Evolutionary conservation across 1,139 yeast species (phyloP), one percentile per base, ranked within the genome.

Genomic region (Meyerozyma smithsonii): DNA sequence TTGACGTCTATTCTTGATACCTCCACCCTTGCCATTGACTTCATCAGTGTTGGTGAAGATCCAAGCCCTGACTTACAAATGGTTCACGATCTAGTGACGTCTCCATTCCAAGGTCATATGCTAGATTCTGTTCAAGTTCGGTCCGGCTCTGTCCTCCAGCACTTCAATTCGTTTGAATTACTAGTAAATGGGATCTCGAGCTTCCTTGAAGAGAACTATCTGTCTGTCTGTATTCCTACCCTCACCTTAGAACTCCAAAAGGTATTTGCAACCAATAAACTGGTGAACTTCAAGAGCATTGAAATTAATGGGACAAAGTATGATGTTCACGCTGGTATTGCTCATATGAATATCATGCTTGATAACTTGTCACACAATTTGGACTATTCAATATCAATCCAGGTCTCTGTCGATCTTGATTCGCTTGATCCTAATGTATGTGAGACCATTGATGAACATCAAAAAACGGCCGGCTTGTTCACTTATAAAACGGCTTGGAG

Each of bases 281-380:
- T 51, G 35, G 56, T 57, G 6, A 28, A 28, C 23, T 52, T 59
- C 26, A 45, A 45, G 23, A 48, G 50, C 30, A 45, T 64, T 11
- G 69, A 62, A 36, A 51, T 52, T 12, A 54, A 57, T 41, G 66
- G 64, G 0, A 46, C 44, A 28, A 36, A 51, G 32, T 30, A n/a
- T 21, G 23, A 30, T 14, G 16, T 30, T n/a, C 34, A 30, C 36
- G 26, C 18, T 4, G 24, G 36, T 11, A 19, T 20, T 20, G 26
- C 26, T 14, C 36, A 33, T 12, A 33, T 33, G 26, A 19, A 30
- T 30, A 30, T 30, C 20, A 30, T 30, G 34, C 21, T 30, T 15
- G 34, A 30, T 12, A 30, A 30, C 8, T 8, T 30, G 5, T 18
- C 15, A 11, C 10, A 21, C 20, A 18, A 15, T 30, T 12, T 30